Evolutionary conservation across 441 rosid genomes (phyloP).

Genomic region (Theobroma grandiflorum): DNA sequence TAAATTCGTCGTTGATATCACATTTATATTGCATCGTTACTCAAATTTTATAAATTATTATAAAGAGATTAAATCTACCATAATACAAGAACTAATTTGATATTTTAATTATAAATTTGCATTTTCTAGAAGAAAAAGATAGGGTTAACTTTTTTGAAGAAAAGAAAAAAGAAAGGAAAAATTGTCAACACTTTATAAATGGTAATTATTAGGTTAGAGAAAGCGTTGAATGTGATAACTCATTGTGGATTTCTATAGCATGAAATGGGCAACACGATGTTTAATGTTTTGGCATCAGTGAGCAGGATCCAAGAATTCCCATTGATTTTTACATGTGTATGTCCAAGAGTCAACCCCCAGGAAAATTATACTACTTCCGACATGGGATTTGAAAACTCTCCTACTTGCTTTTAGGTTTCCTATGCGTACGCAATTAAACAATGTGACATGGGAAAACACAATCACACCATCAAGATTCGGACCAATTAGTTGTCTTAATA

Average conservation of each 20-base stretch:
- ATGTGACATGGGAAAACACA: background rate
- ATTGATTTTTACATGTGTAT: background rate
- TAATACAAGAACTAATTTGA: too few species aligned
- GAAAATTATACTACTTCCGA: conserved; percentile 25
- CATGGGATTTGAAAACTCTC: conserved; percentile 30
- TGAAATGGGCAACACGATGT: conserved; percentile 1
- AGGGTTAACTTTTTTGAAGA: background rate
- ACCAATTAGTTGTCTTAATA: background rate
- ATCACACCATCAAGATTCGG: background rate
- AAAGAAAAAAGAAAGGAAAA: background rate
- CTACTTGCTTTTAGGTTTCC: conserved; percentile 16
- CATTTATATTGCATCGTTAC: too few species aligned
- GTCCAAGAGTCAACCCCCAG: conserved; percentile 21
- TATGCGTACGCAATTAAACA: background rate
- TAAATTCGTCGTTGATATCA: too few species aligned
- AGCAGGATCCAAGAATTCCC: conserved; percentile 41
- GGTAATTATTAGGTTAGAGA: conserved; percentile 5
- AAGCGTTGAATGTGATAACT: conserved; percentile 19
- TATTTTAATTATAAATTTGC: too few species aligned
- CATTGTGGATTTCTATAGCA: background rate
- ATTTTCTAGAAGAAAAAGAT: background rate
- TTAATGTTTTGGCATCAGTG: conserved; percentile 6
- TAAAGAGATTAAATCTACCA: too few species aligned
- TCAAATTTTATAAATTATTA: too few species aligned
- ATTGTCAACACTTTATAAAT: background rate